phyloP scores from a whole-genome alignment of 208 protist species.

The Spironucleus salmonicida region DNA sequence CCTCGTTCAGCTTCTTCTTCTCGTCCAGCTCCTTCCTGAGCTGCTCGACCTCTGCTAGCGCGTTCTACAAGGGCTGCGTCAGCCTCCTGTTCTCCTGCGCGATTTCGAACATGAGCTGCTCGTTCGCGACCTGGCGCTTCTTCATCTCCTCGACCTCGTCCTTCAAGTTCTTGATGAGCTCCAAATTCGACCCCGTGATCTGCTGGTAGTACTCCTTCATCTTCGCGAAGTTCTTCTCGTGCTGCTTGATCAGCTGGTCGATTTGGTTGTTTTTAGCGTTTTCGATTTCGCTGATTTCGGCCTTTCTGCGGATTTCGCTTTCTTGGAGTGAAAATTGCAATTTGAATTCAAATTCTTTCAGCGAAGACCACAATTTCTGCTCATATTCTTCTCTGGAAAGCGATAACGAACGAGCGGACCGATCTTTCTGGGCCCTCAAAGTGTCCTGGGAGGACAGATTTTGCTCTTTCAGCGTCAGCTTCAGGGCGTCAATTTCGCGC shows the following conservation, averaged over 20 bases:
- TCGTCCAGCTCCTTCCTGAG: slow-evolving; percentile 67
- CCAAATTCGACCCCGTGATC: slow-evolving; percentile 86
- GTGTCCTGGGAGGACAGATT: slow-evolving; percentile 64
- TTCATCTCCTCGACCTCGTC: slow-evolving; percentile 76
- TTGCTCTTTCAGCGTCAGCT: slow-evolving; percentile 60
- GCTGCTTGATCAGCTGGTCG: slow-evolving; percentile 72
- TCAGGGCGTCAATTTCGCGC: slow-evolving; percentile 63
- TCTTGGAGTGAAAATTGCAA: slow-evolving; percentile 64
- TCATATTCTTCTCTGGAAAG: slow-evolving; percentile 9
- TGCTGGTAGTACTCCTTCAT: slow-evolving; percentile 91
- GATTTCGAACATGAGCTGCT: slow-evolving; percentile 85
- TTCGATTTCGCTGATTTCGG: slow-evolving; percentile 72
- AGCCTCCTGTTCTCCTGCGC: slow-evolving; percentile 77
- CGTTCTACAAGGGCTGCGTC: slow-evolving; percentile 69
- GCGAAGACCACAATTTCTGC: slow-evolving; percentile 17
- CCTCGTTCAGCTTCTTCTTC: slow-evolving; percentile 55
- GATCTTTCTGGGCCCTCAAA: slow-evolving; percentile 22
- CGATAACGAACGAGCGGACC: slow-evolving; percentile 12
- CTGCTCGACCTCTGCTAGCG: slow-evolving; percentile 63
- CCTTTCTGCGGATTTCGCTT: slow-evolving; percentile 62
- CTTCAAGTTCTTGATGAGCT: slow-evolving; percentile 85
- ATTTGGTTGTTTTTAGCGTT: slow-evolving; percentile 81
- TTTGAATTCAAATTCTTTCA: slow-evolving; percentile 52
- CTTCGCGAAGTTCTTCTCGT: slow-evolving; percentile 75
- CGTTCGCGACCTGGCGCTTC: slow-evolving; percentile 73